Evolutionary conservation across 2,329 filamentous ascomycete genomes (phyloP), one percentile per base, ranked within the genome.

Genomic region (Trichoderma guizhouense): DNA sequence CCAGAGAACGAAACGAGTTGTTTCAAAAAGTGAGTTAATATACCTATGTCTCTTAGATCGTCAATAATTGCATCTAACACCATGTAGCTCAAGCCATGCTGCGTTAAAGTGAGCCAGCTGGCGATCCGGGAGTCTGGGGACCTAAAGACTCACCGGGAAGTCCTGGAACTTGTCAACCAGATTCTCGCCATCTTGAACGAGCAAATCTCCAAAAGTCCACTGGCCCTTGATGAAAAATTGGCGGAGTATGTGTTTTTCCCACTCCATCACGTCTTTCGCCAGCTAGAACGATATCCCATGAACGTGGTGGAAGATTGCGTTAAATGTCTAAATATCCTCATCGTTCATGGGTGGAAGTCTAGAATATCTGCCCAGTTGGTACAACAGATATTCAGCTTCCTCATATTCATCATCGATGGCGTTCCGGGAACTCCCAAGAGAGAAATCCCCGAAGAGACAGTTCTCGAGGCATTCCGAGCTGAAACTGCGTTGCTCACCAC

Each of bases 241-340:
- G 94, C 95, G 15, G 95, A 98, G 83, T 99, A 98, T 84, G 88
- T 93, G 78, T 98, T 98, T 84, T 97, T 98, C 74, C 96, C 96
- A 0, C 84, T 99, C 0, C 94, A 93, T 0, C 92, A 96, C 76
- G 89, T 98, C 51, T 91, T 99, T 76, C 91, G 93, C 72, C 88
- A 90, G 74, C 91, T 93, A 75, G 89, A 92, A 74, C 86, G 87
- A 62, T 89, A 95, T 69, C 90, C 95, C 1, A 87, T 92, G 61
- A 87, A 88, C 43, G 84, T 93, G 53, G 83, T 96, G 8, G 96
- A 99, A 79, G 82, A 92, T 57, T 91, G 92, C 34, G 85, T 98
- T 60, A 89, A 90, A 79, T 95, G 93, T 75, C 84, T 98, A 39
- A 86, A 88, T 12, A 83, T 94, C 18, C 86, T 99, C 32, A 87